These are phyloP conservation scores for Debaryomyces prosopidis DNA, from an alignment of 805 yeast species.

Conservation along the genomic window DNA sequence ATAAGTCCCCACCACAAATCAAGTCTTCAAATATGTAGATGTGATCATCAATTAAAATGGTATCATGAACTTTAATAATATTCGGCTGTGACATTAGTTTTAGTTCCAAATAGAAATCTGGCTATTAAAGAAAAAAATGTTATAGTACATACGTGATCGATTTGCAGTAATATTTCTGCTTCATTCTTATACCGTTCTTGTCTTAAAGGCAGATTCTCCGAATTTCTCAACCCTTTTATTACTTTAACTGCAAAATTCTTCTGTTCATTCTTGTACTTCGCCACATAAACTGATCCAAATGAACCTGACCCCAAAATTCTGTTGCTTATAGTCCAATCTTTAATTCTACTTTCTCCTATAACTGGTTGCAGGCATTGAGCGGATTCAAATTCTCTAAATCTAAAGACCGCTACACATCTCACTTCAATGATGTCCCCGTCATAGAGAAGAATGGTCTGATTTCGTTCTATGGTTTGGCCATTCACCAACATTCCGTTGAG, in stretches of 20 bases:
- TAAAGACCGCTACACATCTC: constrained; percentile 14
- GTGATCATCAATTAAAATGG: constrained; percentile 23
- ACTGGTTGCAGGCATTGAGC: neutral
- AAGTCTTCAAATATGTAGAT: constrained; percentile 51
- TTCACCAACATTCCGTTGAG: constrained; percentile 53
- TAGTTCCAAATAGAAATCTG: too few species aligned
- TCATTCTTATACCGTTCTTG: constrained; percentile 25
- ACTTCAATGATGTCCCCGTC: constrained; percentile 42
- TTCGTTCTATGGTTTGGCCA: constrained; percentile 26
- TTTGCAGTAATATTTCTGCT: constrained; percentile 38
- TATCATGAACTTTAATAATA: constrained; percentile 45
- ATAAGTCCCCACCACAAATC: constrained; percentile 59
- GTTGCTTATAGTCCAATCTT: constrained; percentile 43
- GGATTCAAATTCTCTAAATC: neutral
- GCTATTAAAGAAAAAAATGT: neutral
- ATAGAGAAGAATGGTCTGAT: constrained; percentile 31
- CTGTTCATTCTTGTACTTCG: constrained; percentile 19
- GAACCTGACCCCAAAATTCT: constrained; percentile 55
- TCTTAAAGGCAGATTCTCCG: neutral
- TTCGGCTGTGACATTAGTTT: constrained; percentile 37
- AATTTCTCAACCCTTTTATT: constrained; percentile 12
- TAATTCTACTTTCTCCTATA: constrained; percentile 8
- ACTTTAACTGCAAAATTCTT: constrained; percentile 53
- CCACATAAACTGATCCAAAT: constrained; percentile 53
- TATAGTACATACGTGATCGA: constrained; percentile 37